Evolutionary conservation across 768 basidiomycete species (phyloP).

Genomic region (Leucogyrophana mollusca): DNA sequence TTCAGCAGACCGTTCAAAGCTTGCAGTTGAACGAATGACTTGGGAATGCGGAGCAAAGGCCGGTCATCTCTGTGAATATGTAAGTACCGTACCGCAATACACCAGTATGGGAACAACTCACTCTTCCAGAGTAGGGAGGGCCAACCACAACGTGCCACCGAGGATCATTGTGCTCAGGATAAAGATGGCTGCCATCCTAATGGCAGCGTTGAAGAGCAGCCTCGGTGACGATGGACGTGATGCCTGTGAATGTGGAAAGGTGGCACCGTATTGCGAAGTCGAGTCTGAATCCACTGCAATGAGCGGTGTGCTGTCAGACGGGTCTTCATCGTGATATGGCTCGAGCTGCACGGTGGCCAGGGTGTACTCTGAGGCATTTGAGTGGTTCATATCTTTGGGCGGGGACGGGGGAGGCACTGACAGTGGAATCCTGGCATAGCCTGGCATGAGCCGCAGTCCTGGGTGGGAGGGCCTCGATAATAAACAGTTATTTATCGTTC

Average conservation of each 20-base stretch:
- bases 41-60: slow-evolving; percentile 76
- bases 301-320: slow-evolving; percentile 34
- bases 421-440: slow-evolving; percentile 11
- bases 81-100: slow-evolving; percentile 7
- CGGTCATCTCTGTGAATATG: slow-evolving; percentile 63
- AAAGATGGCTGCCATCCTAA: slow-evolving; percentile 85
- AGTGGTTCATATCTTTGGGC: slow-evolving; percentile 16
- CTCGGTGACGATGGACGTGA: slow-evolving; percentile 42
- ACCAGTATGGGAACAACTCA: slow-evolving; percentile 39
- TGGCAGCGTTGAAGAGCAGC: slow-evolving; percentile 73
- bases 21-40: slow-evolving; percentile 84
- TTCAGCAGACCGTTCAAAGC: slow-evolving; percentile 81
- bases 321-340: slow-evolving; percentile 31
- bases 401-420: slow-evolving; percentile 8
- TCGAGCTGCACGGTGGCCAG: slow-evolving; percentile 54
- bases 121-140: slow-evolving; percentile 78
- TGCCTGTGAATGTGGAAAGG: slow-evolving; percentile 27
- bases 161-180: slow-evolving; percentile 65
- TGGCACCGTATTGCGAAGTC: slow-evolving; percentile 47
- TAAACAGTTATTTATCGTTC: too few species aligned
- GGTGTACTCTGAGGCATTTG: slow-evolving; percentile 56
- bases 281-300: slow-evolving; percentile 39
- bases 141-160: slow-evolving; percentile 75
- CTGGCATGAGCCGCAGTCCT: neutral
- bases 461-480: neutral